These are phyloP conservation scores for Annulohypoxylon stygium DNA, from an alignment of 495 filamentous ascomycete genomes.

Conservation along the genomic window DNA sequence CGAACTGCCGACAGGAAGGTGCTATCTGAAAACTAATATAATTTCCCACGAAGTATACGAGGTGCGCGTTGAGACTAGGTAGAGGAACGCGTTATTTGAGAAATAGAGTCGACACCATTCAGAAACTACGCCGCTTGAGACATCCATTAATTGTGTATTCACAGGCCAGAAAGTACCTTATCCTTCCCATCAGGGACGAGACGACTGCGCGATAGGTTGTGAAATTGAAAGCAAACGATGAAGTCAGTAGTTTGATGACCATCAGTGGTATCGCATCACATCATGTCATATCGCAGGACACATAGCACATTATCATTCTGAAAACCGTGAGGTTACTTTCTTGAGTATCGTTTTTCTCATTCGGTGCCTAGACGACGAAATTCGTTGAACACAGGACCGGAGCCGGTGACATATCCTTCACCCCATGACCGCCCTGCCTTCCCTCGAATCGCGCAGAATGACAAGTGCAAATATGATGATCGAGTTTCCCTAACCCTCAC, in stretches of 20 bases:
- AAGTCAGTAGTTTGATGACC: not conserved
- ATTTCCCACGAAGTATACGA: too few relatives aligned
- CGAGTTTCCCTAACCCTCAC: constrained; percentile 54
- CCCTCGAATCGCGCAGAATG: constrained; percentile 50
- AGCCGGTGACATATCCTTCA: constrained; percentile 49
- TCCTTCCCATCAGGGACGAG: not conserved
- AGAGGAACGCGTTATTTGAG: too few relatives aligned
- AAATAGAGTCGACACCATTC: too few relatives aligned
- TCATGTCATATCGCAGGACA: not conserved
- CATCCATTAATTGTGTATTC: too few relatives aligned
- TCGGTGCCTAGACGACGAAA: constrained; percentile 53
- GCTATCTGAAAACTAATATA: too few relatives aligned
- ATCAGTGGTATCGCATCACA: not conserved
- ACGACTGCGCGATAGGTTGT: not conserved
- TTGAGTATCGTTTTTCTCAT: constrained; percentile 52
- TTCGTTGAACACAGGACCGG: constrained; percentile 52
- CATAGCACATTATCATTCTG: constrained; percentile 11
- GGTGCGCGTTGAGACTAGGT: too few relatives aligned
- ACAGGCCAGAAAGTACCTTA: too few relatives aligned
- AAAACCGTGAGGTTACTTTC: constrained; percentile 24
- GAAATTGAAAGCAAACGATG: not conserved
- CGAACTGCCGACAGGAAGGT: too few relatives aligned
- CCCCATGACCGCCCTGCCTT: constrained; percentile 50
- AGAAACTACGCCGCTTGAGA: too few relatives aligned
- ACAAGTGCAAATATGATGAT: constrained; percentile 53